phyloP scores from a whole-genome alignment of 1,284 basidiomycete species.

The Heterobasidion occidentale region DNA sequence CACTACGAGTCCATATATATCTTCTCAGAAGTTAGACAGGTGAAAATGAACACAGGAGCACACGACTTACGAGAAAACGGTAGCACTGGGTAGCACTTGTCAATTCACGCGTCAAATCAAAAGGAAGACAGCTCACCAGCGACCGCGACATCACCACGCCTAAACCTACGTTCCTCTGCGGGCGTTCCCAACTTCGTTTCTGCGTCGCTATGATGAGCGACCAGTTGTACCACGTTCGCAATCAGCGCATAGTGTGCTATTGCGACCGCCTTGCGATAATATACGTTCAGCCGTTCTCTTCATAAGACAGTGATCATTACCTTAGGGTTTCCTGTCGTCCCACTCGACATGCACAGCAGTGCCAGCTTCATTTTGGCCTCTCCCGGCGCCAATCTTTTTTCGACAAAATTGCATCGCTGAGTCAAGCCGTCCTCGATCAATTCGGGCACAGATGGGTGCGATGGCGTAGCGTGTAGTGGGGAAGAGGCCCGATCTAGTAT shows the following conservation, averaged over 20 bases:
- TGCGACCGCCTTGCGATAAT: slow-evolving; percentile 44
- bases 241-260: slow-evolving; percentile 65
- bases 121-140: slow-evolving; percentile 25
- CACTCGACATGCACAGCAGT: slow-evolving; percentile 73
- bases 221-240: slow-evolving; percentile 54
- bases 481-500: slow-evolving; percentile 27
- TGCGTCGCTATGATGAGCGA: slow-evolving; percentile 39
- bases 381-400: slow-evolving; percentile 44
- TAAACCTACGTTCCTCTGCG: slow-evolving; percentile 25
- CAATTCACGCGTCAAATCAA: slow-evolving; percentile 1
- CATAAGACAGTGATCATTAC: slow-evolving; percentile 19
- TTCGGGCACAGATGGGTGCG: slow-evolving; percentile 35
- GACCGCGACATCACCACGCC: slow-evolving; percentile 47
- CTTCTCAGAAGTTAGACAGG: slow-evolving; percentile 25
- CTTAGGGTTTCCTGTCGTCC: slow-evolving; percentile 81
- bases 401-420: slow-evolving; percentile 33
- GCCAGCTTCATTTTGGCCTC: slow-evolving; percentile 66
- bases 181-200: slow-evolving; percentile 31
- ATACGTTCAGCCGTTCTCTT: too few relatives aligned
- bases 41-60: neutral
- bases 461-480: slow-evolving; percentile 1
- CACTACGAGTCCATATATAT: slow-evolving; percentile 66
- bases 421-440: slow-evolving; percentile 48
- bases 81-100: slow-evolving; percentile 14
- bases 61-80: slow-evolving; percentile 27